A percentile compares a stretch with the other conserved stretches of the same genome.
These are phyloP conservation scores for Metschnikowia lachancei DNA, from an alignment of 805 yeast genomes.

Conservation along the genomic window DNA sequence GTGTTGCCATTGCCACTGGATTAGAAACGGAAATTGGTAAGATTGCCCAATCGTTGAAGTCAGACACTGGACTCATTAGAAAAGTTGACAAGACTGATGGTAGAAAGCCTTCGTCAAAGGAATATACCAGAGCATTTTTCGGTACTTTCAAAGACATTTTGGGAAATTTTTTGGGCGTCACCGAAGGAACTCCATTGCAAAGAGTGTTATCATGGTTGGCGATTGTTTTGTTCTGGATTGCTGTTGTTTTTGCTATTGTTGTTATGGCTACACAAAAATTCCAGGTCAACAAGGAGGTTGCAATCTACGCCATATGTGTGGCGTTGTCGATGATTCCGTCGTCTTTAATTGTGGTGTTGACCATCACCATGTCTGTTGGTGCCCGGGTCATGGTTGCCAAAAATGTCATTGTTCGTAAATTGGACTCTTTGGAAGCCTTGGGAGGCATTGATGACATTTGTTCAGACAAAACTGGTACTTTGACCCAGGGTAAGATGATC, in stretches of 20 bases:
- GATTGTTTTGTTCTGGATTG: slow-evolving; percentile 63
- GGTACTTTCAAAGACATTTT: slow-evolving; percentile 52
- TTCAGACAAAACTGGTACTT: slow-evolving; percentile 80
- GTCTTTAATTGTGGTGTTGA: slow-evolving; percentile 71
- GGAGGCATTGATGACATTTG: slow-evolving; percentile 80
- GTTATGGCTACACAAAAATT: slow-evolving; percentile 84
- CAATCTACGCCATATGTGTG: slow-evolving; percentile 85
- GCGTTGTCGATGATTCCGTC: slow-evolving; percentile 82
- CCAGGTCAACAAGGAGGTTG: slow-evolving; percentile 73
- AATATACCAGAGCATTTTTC: slow-evolving; percentile 45
- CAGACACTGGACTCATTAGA: slow-evolving; percentile 38
- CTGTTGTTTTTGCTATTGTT: slow-evolving; percentile 81
- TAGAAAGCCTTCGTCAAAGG: slow-evolving; percentile 42
- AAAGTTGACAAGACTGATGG: slow-evolving; percentile 41
- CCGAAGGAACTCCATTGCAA: slow-evolving; percentile 80
- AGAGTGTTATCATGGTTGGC: slow-evolving; percentile 76
- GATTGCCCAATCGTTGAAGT: slow-evolving; percentile 47
- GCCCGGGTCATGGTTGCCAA: slow-evolving; percentile 69
- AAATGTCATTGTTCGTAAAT: slow-evolving; percentile 70
- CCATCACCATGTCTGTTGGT: slow-evolving; percentile 85
- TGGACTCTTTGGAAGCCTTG: slow-evolving; percentile 74
- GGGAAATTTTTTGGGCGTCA: slow-evolving; percentile 72
- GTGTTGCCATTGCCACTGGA: slow-evolving; percentile 68
- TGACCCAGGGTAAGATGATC: slow-evolving; percentile 78
- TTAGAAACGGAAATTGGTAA: slow-evolving; percentile 70